Percentiles rank a stretch among this genome's conserved stretches.
Evolutionary conservation across 2,329 filamentous ascomycete species (phyloP).

Genomic region (Xylaria arbuscula): DNA sequence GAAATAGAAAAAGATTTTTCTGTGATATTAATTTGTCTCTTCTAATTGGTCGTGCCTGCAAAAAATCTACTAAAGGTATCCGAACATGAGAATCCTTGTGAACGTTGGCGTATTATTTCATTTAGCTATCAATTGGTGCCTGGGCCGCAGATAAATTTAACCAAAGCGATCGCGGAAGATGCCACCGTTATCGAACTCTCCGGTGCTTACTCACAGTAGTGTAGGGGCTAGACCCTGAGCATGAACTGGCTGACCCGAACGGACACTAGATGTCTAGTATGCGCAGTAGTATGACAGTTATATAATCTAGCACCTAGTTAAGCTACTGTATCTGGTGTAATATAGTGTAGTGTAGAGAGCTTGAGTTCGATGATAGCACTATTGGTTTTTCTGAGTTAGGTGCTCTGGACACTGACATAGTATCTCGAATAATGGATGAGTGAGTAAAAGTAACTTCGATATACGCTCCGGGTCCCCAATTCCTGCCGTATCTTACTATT

Average conservation of each 20-base stretch:
- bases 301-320: background rate
- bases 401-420: background rate
- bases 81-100: background rate
- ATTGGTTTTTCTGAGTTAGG: background rate
- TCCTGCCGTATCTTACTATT: background rate
- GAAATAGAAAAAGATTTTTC: slow-evolving; percentile 5
- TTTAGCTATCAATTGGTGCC: background rate
- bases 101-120: background rate
- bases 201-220: background rate
- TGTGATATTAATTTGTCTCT: background rate
- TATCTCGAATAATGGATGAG: too few relatives aligned
- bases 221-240: too few relatives aligned
- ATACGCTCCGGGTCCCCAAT: background rate
- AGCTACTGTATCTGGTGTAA: background rate
- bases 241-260: background rate
- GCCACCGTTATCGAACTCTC: background rate
- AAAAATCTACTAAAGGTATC: background rate
- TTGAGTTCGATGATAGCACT: background rate
- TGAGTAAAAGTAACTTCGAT: background rate
- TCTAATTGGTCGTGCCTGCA: background rate
- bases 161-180: background rate
- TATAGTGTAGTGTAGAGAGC: background rate
- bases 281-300: too few relatives aligned
- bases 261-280: background rate
- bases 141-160: background rate